Evolutionary conservation across 2,329 filamentous ascomycete genomes (phyloP), one percentile per base, ranked within the genome.

Genomic region (Penicillium brasilianum): DNA sequence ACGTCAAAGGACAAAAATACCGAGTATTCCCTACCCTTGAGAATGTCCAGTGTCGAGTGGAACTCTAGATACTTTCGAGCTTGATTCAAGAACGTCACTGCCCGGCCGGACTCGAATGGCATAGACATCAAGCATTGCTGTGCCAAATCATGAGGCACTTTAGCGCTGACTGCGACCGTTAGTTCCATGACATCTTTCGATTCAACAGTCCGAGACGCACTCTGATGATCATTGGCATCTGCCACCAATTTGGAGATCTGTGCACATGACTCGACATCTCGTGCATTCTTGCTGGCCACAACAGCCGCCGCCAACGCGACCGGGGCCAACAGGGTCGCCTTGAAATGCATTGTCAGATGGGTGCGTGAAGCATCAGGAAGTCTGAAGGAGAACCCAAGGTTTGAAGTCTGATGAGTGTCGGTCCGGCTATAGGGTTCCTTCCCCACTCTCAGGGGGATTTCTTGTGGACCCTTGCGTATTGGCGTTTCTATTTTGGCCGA

Each of bases 11-110:
- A 8, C 1, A 13, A n/a, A 16, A 1, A 32, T 4, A 7, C 14
- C 4, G 20, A 10, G 36, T 28, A 4, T 39, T 37, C 25, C 60
- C 20, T 61, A 70, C 70, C 32, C 62, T 82, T 83, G 37, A 84
- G 76, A 67, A 79, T 82, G 11, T 80, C 77, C 11, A 81, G 70
- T 3, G 80, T 81, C 44, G 80, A 82, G 66, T 85, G 82, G 73
- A 81, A 84, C 56, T 82, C 75, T 1, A 81, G 71, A 50, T 80
- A 83, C 48, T 73, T 74, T 22, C 64, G 60, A 32, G 62, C 67
- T 30, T 73, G 68, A 44, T 58, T 57, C 44, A 74, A 36, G 50
- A 72, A 73, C 18, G 60, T 60, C 14, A 64, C 55, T 5, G 69
- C 71, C 13, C 62, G 64, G 20, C 68, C 52, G 5, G 69, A 65